These are phyloP conservation scores for Eucalyptus albens DNA, from an alignment of 345 rosid genomes.

Conservation along the genomic window DNA sequence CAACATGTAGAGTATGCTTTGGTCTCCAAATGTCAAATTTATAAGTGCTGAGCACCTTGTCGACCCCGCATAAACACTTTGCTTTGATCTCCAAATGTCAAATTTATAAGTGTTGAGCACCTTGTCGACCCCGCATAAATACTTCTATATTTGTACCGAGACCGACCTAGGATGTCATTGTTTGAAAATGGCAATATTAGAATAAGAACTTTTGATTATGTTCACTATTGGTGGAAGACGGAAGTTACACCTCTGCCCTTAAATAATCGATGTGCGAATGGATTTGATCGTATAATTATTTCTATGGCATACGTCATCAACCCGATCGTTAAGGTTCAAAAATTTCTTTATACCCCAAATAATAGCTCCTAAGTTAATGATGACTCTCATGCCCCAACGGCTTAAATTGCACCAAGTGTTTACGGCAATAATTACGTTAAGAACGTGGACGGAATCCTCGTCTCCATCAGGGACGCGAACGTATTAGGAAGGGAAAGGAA, in stretches of 20 bases:
- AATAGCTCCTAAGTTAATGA: no score
- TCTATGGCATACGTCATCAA: neutral
- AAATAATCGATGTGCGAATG: neutral
- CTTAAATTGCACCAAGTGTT: no score
- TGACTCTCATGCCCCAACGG: no score
- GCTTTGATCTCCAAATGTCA: no score
- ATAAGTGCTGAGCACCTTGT: neutral
- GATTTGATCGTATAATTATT: no score
- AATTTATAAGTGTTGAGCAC: neutral
- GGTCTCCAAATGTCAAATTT: no score
- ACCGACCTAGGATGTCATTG: neutral
- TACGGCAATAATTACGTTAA: neutral
- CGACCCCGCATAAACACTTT: neutral
- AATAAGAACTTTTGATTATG: neutral
- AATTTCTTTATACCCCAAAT: neutral
- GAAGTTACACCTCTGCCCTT: no score
- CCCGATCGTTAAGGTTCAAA: neutral
- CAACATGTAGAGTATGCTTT: neutral
- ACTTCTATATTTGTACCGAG: neutral
- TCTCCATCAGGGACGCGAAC: neutral
- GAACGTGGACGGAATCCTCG: neutral
- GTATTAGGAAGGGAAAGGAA: neutral
- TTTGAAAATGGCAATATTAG: neutral
- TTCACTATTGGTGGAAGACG: neutral
- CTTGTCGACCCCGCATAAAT: neutral